A percentile compares a stretch with the other conserved stretches of the same genome.
These are phyloP conservation scores for Camelina neglecta DNA, from an alignment of 345 rosid genomes.

Conservation along the genomic window DNA sequence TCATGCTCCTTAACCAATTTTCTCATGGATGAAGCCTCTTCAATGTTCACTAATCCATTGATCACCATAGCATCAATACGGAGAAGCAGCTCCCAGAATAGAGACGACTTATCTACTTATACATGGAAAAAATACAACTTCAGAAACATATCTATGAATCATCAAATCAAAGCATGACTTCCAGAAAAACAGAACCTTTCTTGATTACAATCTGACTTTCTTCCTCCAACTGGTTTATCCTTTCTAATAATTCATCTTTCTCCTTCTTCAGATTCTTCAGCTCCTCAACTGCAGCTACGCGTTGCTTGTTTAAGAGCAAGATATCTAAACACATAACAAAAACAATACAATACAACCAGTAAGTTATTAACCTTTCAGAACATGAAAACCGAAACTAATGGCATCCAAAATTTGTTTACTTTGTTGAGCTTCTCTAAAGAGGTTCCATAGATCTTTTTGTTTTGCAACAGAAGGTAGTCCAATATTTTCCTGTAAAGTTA, in stretches of 20 bases:
- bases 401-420: conserved; percentile 45
- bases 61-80: conserved; percentile 83
- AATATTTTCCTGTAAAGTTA: conserved; percentile 45
- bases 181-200: conserved; percentile 46
- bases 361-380: neutral
- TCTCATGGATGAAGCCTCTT: conserved; percentile 72
- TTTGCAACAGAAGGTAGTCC: conserved; percentile 45
- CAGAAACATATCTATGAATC: neutral
- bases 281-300: conserved; percentile 67
- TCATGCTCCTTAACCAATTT: conserved; percentile 54
- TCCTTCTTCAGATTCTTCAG: conserved; percentile 56
- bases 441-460: conserved; percentile 60
- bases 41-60: conserved; percentile 52
- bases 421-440: conserved; percentile 77
- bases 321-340: conserved; percentile 54
- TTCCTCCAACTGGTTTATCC: conserved; percentile 54
- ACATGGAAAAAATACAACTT: neutral
- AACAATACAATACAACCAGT: neutral
- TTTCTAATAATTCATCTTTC: conserved; percentile 57
- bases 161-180: neutral
- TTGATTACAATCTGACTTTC: conserved; percentile 44
- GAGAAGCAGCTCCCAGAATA: conserved; percentile 70
- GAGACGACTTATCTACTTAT: conserved; percentile 58
- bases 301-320: conserved; percentile 66
- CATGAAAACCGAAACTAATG: neutral